Percentiles rank a stretch among this genome's conserved stretches.
Evolutionary conservation across 208 protist species (phyloP).

Genomic region (Zelonia costaricensis): DNA sequence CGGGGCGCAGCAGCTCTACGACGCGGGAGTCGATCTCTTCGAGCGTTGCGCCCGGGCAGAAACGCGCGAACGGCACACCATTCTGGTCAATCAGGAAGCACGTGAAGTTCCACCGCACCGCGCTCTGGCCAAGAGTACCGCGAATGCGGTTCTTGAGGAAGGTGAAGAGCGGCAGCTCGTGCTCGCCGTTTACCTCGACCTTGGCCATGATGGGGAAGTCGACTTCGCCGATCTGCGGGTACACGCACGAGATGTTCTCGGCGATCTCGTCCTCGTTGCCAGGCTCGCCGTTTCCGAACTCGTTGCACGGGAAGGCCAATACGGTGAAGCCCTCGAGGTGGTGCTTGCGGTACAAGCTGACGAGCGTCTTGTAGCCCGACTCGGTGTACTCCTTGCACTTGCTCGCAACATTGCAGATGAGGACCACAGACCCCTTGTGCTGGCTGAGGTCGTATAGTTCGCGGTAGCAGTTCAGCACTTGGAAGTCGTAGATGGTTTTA

Average conservation of each 20-base stretch:
- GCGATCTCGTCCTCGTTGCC: constrained; percentile 74
- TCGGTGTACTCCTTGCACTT: constrained; percentile 86
- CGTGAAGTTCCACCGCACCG: constrained; percentile 94
- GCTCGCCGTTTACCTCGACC: constrained; percentile 86
- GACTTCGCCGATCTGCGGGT: constrained; percentile 35
- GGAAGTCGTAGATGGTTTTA: constrained; percentile 69
- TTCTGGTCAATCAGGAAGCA: constrained; percentile 81
- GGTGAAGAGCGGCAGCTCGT: constrained; percentile 65
- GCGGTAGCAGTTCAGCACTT: constrained; percentile 54
- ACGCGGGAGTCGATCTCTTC: constrained; percentile 63
- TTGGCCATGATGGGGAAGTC: constrained; percentile 88
- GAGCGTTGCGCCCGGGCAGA: constrained; percentile 45
- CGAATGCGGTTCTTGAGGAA: constrained; percentile 68
- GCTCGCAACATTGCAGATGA: constrained; percentile 91
- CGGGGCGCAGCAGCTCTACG: constrained; percentile 33
- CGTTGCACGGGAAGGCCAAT: constrained; percentile 91
- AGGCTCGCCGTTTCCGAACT: constrained; percentile 87
- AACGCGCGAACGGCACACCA: constrained; percentile 58
- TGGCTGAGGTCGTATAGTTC: constrained; percentile 78
- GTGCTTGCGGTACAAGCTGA: constrained; percentile 78
- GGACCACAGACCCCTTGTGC: constrained; percentile 78
- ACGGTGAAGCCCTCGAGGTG: constrained; percentile 64
- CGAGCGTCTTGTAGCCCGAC: constrained; percentile 63
- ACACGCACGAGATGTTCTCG: constrained; percentile 59
- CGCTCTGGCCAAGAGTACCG: constrained; percentile 53